Base-by-base conservation (phyloP, 345 rosid species). In the Citrus trifoliata region DNA sequence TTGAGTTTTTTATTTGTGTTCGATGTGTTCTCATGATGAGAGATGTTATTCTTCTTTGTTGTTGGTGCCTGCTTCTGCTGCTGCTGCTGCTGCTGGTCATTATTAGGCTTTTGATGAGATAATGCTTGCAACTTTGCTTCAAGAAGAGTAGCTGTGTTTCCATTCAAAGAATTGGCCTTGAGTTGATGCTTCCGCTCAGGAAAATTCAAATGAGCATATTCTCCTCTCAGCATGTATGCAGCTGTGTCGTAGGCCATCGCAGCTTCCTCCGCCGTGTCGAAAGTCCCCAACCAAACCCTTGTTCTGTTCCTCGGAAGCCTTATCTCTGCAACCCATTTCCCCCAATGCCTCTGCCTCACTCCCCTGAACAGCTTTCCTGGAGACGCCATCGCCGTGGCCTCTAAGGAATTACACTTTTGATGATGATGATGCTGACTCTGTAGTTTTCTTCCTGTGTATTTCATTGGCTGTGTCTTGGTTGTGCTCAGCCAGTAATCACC, bases 241-340 rank as follows among this genome's bases (percentile, higher is more conserved):
- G 99, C 98, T 0, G 97, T 96, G 53, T 96, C 98, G 7, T 96
- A 96, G 14, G 98, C 98, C 72, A 84, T 85, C 1, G 99, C 99
- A 7, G 99, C 99, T 67, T 94, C 97, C 79, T 96, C 94, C 30
- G 98, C 99, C 0, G 97, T 93, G 63, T 94, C 93, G 46, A 93
- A 96, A 28, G 99, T 96, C 28, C 99, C 99, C 0, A 96, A 77
- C 99, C 98, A 96, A 70, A 96, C 98, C 80, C 99, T 89, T n/a
- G 95, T 91, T 81, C 99, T 78, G 84, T 96, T 94, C 80, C 93
- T 88, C 28, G 99, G 99, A 25, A 96, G 87, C 80, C 98, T 87
- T 65, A 96, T 96, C 84, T 96, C 99, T 1, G 99, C 97, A 1
- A 96, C 99, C 99, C 99, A 96, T 87, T 94, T 96, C 0, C 99